Evolutionary conservation across 129 eudicot genomes (phyloP).

Genomic region (Sambucus nigra): DNA sequence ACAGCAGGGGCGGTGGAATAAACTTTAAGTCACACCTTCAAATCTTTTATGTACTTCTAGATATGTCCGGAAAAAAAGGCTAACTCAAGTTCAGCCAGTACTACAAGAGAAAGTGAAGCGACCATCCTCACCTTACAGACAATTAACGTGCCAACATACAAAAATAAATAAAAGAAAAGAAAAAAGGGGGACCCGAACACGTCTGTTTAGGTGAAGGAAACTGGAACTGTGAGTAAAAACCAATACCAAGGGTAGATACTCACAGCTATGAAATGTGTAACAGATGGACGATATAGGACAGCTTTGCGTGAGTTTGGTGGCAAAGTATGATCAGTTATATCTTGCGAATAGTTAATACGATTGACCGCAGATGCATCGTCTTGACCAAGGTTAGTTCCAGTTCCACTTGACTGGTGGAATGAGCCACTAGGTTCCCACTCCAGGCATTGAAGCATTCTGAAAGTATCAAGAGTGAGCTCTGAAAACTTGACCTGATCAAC

Average conservation of each 20-base stretch:
- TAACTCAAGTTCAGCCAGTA: no score
- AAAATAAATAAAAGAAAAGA: no score
- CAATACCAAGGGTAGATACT: conserved; percentile 21
- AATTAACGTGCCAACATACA: no score
- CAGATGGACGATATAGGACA: conserved; percentile 76
- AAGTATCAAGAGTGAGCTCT: conserved; percentile 81
- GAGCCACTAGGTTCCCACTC: conserved; percentile 99
- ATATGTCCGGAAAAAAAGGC: no score
- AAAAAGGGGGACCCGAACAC: not conserved
- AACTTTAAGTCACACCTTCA: no score
- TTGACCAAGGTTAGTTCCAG: conserved; percentile 33
- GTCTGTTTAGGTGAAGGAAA: not conserved
- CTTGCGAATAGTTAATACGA: conserved; percentile 48
- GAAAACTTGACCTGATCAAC: conserved; percentile 68
- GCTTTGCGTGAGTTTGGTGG: conserved; percentile 96
- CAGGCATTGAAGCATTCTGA: conserved; percentile 86
- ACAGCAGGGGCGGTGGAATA: no score
- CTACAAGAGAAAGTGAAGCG: no score
- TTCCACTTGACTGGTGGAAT: conserved; percentile 55
- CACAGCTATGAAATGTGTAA: conserved; percentile 89
- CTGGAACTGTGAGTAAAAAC: not conserved
- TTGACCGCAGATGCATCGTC: conserved; percentile 42
- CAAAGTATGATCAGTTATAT: conserved; percentile 84
- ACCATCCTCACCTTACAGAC: no score
- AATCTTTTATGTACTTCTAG: no score